Evolutionary conservation across 75 land plant genomes (phyloP).

Genomic region (Pinus tabuliformis): DNA sequence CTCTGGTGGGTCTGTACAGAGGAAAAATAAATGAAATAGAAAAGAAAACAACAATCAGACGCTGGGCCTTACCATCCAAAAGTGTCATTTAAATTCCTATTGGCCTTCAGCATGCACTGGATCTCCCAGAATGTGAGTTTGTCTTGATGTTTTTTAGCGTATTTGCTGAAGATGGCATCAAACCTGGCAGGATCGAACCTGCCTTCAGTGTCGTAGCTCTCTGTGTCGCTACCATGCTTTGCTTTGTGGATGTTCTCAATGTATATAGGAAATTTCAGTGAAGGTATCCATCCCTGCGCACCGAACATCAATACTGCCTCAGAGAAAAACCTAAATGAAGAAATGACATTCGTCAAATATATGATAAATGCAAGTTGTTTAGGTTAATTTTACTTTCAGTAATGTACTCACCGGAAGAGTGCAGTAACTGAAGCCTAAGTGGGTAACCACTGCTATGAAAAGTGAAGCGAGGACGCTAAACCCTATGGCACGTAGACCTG

Average conservation of each 20-base stretch:
- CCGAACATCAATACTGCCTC: background rate
- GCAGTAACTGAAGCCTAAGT: conserved; percentile 45
- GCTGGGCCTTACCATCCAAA: conserved; percentile 21
- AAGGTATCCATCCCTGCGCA: conserved; percentile 10
- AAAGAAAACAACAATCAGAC: too few species aligned
- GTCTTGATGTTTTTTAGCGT: too few species aligned
- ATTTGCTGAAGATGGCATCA: too few species aligned
- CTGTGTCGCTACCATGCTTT: conserved; percentile 68
- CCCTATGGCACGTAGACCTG: conserved; percentile 66
- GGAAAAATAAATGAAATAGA: background rate
- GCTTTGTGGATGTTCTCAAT: background rate
- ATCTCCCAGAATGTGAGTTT: too few species aligned
- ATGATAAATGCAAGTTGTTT: background rate
- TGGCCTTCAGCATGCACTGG: too few species aligned
- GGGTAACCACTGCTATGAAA: conserved; percentile 41
- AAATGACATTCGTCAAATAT: background rate
- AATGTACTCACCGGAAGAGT: conserved; percentile 62
- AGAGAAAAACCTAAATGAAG: background rate
- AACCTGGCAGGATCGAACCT: too few species aligned
- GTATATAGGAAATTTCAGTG: too few species aligned
- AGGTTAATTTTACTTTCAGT: background rate
- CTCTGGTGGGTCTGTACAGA: background rate
- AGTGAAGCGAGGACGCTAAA: conserved; percentile 45
- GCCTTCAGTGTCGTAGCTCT: conserved; percentile 12
- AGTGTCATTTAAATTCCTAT: background rate